Base-by-base conservation (phyloP, 306 rosid species). In the Cucurbita argyrosperma region DNA sequence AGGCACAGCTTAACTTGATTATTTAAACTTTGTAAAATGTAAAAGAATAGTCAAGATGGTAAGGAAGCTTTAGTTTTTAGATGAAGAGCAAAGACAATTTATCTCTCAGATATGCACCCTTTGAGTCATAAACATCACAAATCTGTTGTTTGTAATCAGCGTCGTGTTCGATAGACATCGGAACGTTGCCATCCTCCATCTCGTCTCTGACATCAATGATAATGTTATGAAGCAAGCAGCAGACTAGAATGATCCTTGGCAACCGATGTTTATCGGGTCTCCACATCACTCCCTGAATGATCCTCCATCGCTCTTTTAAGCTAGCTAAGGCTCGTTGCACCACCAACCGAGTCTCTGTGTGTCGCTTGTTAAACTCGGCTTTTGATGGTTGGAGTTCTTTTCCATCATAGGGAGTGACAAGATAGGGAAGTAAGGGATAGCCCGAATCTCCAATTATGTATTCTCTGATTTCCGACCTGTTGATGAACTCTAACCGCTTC, bases 241-340 rank as follows among this genome's bases (percentile, higher is more conserved):
- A 93, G 59, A 90, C 97, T 0, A 93, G 89, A 74, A 93, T 90
- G 51, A 93, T 90, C 83, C 97, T 86, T 0, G 98, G 98, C 76
- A 93, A 56, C 45, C 90, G 83, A 69, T 93, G 97, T 71, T 87
- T 90, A 84, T 93, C 98, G 0, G 97, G 98, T 58, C 98, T 82
- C 98, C 98, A 90, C 97, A 93, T 93, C 18, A 81, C 83, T 77
- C 98, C 98, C 12, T 82, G 88, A 77, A 93, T 93, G 85, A 90
- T 89, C 85, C 86, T 86, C 98, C 98, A 93, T 79, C 74, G 87
- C 30, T 87, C 93, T 84, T 93, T 93, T 74, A 93, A 80, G 84
- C 92, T 87, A 39, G 85, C 70, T 65, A 90, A 72, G 53, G 97
- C 97, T 75, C 84, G 83, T 67, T 87, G 90, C 13, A 89, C 97